Evolutionary conservation across 2,329 filamentous ascomycete species (phyloP).

Genomic region (Fusarium neocosmosporiellum): DNA sequence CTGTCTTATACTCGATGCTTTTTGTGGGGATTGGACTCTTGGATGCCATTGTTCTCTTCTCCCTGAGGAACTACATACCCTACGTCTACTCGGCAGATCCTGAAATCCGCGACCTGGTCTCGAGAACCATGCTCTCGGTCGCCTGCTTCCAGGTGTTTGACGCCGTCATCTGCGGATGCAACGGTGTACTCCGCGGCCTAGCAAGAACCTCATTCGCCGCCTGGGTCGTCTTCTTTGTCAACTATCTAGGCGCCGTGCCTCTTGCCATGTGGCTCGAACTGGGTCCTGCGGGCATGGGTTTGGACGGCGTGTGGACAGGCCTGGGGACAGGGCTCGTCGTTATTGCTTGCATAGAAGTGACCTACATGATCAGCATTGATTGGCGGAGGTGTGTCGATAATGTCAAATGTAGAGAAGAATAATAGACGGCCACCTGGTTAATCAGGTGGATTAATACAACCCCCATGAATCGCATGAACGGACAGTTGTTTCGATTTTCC

Average conservation of each 20-base stretch:
- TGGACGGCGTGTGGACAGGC: constrained; percentile 31
- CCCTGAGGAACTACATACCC: constrained; percentile 5
- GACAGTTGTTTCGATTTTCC: neutral
- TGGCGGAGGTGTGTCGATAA: constrained; percentile 17
- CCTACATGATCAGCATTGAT: constrained; percentile 25
- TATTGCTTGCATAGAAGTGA: constrained; percentile 14
- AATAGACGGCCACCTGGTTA: neutral
- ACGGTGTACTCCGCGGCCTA: constrained; percentile 23
- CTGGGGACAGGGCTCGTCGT: constrained; percentile 10
- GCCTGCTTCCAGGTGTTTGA: constrained; percentile 23
- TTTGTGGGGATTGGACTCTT: constrained; percentile 17
- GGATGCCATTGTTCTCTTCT: constrained; percentile 16
- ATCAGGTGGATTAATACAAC: neutral
- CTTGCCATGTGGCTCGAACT: constrained; percentile 24
- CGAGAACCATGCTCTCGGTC: constrained; percentile 10
- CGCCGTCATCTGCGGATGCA: constrained; percentile 24
- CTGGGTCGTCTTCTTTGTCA: constrained; percentile 26
- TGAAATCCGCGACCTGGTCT: constrained; percentile 9
- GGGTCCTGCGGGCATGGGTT: neutral
- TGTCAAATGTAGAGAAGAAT: constrained; percentile 25
- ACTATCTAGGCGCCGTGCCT: constrained; percentile 30
- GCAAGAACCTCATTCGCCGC: constrained; percentile 26
- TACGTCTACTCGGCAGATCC: constrained; percentile 22
- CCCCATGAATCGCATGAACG: neutral
- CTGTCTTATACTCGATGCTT: constrained; percentile 20